Conservation (phyloP, 331 rosid species). For the Spiraea crenata region DNA sequence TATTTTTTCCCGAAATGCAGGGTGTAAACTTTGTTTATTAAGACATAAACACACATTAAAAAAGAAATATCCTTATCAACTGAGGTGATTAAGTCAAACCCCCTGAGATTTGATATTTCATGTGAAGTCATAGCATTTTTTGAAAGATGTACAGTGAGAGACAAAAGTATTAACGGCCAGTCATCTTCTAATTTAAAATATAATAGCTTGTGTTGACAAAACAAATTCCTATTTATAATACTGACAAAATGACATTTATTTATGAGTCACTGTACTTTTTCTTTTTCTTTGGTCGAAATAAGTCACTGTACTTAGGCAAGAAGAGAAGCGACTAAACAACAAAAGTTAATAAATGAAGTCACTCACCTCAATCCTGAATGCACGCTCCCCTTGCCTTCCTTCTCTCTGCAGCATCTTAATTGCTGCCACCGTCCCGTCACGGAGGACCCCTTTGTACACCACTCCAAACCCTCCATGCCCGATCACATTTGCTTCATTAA, state of each 20-base stretch:
- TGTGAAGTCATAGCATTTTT: constrained; percentile 5
- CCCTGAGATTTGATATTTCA: background rate
- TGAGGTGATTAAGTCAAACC: constrained; percentile 6
- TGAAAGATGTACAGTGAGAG: background rate
- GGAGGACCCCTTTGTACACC: constrained; percentile 69
- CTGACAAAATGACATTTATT: constrained; percentile 20
- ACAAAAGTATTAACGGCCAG: background rate
- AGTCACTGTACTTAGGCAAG: background rate
- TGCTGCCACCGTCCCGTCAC: constrained; percentile 81
- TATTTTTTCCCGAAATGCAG: constrained; percentile 29
- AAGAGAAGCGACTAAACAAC: constrained; percentile 8
- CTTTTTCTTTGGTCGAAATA: no score
- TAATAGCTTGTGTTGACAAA: constrained; percentile 10
- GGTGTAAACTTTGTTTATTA: constrained; percentile 28
- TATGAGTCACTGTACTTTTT: background rate
- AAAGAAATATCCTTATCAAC: background rate
- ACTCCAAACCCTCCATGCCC: constrained; percentile 64
- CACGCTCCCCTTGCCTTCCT: constrained; percentile 94
- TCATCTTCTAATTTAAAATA: background rate
- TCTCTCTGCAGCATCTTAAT: constrained; percentile 62
- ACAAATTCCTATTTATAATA: constrained; percentile 1
- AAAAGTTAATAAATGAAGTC: constrained; percentile 46
- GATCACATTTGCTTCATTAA: constrained; percentile 63
- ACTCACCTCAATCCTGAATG: constrained; percentile 87
- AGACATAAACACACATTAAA: background rate